Conservation (phyloP, 1,139 yeast species). For the Zygoascus meyerae region DNA sequence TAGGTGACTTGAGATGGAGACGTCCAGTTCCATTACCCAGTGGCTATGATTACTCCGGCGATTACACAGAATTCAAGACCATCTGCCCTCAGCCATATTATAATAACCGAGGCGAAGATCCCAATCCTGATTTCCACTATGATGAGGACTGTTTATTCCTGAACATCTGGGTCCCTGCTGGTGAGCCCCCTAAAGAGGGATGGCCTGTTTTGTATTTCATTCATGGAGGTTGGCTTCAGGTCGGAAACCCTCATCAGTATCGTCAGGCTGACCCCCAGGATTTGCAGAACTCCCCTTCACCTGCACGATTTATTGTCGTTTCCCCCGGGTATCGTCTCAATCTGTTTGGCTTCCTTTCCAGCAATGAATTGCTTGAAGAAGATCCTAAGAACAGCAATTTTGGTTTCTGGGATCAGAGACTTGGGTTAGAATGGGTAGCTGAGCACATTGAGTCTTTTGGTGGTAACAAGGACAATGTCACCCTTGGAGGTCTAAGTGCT, state of each 20-base stretch:
- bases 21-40: conserved; percentile 30
- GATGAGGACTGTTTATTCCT: conserved; percentile 37
- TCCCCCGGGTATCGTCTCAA: conserved; percentile 39
- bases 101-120: conserved; percentile 18
- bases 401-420: conserved; percentile 41
- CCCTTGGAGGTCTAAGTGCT: conserved; percentile 38
- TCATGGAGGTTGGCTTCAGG: conserved; percentile 42
- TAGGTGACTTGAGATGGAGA: conserved; percentile 29
- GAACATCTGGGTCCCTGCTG: conserved; percentile 40
- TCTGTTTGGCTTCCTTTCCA: conserved; percentile 38
- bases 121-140: conserved; percentile 26
- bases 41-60: conserved; percentile 35
- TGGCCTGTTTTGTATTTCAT: conserved; percentile 40
- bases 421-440: conserved; percentile 33
- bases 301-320: conserved; percentile 35
- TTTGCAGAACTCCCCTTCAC: conserved; percentile 26
- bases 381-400: conserved; percentile 33
- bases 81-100: conserved; percentile 36
- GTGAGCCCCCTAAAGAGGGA: conserved; percentile 33
- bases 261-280: conserved; percentile 28
- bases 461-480: conserved; percentile 38
- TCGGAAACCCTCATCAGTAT: conserved; percentile 33
- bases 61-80: conserved; percentile 31
- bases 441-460: conserved; percentile 32
- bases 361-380: conserved; percentile 30